Evolutionary conservation across 371 early-diverging fungal genomes (phyloP).

Genomic region (Rhizopus sp.): DNA sequence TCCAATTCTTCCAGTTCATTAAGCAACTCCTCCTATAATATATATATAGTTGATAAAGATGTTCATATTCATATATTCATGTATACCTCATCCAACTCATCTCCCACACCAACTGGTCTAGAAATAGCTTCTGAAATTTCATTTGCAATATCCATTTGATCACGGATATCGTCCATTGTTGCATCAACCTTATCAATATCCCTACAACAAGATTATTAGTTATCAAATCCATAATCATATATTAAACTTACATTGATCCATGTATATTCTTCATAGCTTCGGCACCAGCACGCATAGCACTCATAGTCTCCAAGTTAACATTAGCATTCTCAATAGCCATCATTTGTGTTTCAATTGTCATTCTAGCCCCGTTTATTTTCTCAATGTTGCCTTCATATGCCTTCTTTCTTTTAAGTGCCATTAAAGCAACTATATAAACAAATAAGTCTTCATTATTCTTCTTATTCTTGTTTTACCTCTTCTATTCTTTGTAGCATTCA

Average conservation of each 20-base stretch:
- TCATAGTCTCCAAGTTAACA: slow-evolving; percentile 94
- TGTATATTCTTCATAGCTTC: slow-evolving; percentile 95
- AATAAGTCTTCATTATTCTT: slow-evolving; percentile 3
- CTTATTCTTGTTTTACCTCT: slow-evolving; percentile 56
- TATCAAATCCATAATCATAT: slow-evolving; percentile 3
- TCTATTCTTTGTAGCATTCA: slow-evolving; percentile 93
- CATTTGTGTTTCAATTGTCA: slow-evolving; percentile 95
- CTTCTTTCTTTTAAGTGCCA: slow-evolving; percentile 95
- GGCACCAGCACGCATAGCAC: slow-evolving; percentile 94
- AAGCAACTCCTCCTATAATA: slow-evolving; percentile 78
- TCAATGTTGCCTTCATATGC: slow-evolving; percentile 84
- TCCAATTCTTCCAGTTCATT: slow-evolving; percentile 93
- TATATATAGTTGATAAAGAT: not conserved
- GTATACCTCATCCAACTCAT: slow-evolving; percentile 86
- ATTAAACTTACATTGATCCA: slow-evolving; percentile 74
- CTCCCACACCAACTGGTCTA: slow-evolving; percentile 81
- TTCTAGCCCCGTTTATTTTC: slow-evolving; percentile 84
- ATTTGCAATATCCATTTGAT: slow-evolving; percentile 96
- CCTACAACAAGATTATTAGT: slow-evolving; percentile 47
- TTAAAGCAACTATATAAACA: slow-evolving; percentile 75
- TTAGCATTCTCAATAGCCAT: slow-evolving; percentile 97
- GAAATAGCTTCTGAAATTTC: slow-evolving; percentile 95
- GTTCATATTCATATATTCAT: not conserved
- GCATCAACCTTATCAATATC: slow-evolving; percentile 94
- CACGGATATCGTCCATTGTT: slow-evolving; percentile 96